Conservation (phyloP, 352 stramenopile species). For the Phytophthora agathidicida region DNA sequence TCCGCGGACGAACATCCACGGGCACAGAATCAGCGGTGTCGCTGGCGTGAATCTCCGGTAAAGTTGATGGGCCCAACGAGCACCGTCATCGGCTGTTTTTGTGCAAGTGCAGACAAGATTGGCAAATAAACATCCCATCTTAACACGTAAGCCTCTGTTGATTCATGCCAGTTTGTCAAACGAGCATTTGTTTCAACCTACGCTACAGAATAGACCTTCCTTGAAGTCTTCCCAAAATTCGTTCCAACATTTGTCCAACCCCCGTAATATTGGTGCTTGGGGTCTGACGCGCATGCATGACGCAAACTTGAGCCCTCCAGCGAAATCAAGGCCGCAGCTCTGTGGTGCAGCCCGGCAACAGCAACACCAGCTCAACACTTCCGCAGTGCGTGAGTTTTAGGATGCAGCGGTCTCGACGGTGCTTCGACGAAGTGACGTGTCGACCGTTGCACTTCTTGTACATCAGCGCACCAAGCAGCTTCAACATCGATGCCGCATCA, state of each 20-base stretch:
- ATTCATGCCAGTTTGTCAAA: not conserved
- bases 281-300: conserved; percentile 24
- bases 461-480: too few relatives aligned
- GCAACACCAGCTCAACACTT: too few relatives aligned
- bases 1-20: not conserved
- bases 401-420: not conserved
- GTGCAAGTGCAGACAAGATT: too few relatives aligned
- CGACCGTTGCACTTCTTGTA: too few relatives aligned
- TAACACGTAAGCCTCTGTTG: not conserved
- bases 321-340: conserved; percentile 28
- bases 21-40: conserved; percentile 7
- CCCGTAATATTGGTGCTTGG: conserved; percentile 28
- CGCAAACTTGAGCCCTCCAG: conserved; percentile 29
- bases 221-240: not conserved
- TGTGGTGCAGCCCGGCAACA: too few relatives aligned
- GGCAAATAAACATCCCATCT: too few relatives aligned
- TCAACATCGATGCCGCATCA: too few relatives aligned
- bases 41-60: conserved; percentile 10
- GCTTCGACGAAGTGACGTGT: too few relatives aligned
- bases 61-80: conserved; percentile 16
- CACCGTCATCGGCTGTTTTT: not conserved
- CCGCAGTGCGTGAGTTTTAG: too few relatives aligned
- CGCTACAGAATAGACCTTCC: not conserved
- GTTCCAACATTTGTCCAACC: not conserved
- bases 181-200: not conserved